Percentiles rank a stretch among this genome's conserved stretches.
Evolutionary conservation across 345 rosid species (phyloP).

Genomic region (Gossypium bickii): DNA sequence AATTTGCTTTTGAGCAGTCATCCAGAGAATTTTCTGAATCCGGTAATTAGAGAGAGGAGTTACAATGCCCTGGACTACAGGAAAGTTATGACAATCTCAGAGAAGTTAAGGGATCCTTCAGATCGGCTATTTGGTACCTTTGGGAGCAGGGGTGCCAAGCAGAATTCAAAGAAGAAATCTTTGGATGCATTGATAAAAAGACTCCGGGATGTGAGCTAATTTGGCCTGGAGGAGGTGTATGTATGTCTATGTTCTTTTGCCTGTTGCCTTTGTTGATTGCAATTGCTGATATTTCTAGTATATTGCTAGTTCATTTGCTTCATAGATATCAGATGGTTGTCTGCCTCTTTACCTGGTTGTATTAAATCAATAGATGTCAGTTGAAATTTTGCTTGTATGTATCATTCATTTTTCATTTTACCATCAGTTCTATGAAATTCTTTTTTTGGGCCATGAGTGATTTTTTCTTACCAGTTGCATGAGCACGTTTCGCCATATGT

Average conservation of each 20-base stretch:
- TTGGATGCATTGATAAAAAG: slow-evolving; percentile 81
- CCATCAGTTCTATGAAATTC: slow-evolving; percentile 7
- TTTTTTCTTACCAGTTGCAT: neutral
- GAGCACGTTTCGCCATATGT: neutral
- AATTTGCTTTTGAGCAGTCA: slow-evolving; percentile 83
- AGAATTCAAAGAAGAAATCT: slow-evolving; percentile 90
- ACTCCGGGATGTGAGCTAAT: slow-evolving; percentile 84
- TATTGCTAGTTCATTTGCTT: slow-evolving; percentile 22
- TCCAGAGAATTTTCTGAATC: slow-evolving; percentile 82
- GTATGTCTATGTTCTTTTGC: slow-evolving; percentile 26
- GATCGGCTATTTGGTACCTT: slow-evolving; percentile 89
- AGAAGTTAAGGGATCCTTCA: slow-evolving; percentile 86
- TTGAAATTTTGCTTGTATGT: slow-evolving; percentile 26
- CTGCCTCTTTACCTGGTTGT: slow-evolving; percentile 21
- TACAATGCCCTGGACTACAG: slow-evolving; percentile 71
- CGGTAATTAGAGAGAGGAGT: slow-evolving; percentile 86
- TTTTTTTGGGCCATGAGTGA: neutral
- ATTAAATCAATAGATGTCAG: slow-evolving; percentile 11
- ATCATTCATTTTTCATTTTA: slow-evolving; percentile 18
- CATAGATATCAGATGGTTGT: slow-evolving; percentile 7
- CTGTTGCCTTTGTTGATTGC: slow-evolving; percentile 27
- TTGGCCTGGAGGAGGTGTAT: slow-evolving; percentile 14
- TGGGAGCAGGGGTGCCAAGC: slow-evolving; percentile 81
- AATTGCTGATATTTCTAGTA: slow-evolving; percentile 29
- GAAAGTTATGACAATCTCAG: slow-evolving; percentile 72